Percentiles rank a stretch among this genome's conserved stretches.
These are phyloP conservation scores for Myxozyma melibiosi DNA, from an alignment of 805 yeast genomes.

Conservation along the genomic window DNA sequence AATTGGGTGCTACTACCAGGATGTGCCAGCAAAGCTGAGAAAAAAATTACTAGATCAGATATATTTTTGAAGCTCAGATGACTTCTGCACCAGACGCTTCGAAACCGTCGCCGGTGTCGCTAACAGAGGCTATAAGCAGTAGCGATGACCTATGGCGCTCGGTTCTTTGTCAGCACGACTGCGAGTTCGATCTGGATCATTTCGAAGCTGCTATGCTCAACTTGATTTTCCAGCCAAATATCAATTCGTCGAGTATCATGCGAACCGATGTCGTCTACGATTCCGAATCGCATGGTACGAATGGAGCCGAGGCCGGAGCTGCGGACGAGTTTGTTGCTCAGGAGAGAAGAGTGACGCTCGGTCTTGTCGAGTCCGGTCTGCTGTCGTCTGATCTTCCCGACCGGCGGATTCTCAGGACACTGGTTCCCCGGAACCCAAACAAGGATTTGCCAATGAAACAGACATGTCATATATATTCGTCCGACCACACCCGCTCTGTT, in stretches of 20 bases:
- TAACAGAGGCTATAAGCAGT: background rate
- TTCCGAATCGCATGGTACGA: background rate
- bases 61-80: no score
- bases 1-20: no score
- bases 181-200: conserved; percentile 6
- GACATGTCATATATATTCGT: conserved; percentile 61
- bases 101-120: background rate
- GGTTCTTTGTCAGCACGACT: background rate
- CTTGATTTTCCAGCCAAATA: conserved; percentile 76
- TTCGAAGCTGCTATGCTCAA: conserved; percentile 68
- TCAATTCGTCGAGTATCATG: conserved; percentile 86
- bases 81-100: background rate
- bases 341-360: background rate
- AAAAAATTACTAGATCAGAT: no score
- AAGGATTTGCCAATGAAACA: conserved; percentile 84
- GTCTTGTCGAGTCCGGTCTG: background rate
- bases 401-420: conserved; percentile 67
- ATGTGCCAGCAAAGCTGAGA: no score
- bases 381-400: background rate
- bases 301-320: background rate
- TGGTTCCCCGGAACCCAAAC: conserved; percentile 89
- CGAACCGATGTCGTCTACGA: conserved; percentile 71
- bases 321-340: background rate
- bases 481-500: conserved; percentile 15
- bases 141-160: conserved; percentile 1